These are phyloP conservation scores for Aspergillaceae sp. DNA, from an alignment of 2,329 filamentous ascomycete species.

Conservation along the genomic window DNA sequence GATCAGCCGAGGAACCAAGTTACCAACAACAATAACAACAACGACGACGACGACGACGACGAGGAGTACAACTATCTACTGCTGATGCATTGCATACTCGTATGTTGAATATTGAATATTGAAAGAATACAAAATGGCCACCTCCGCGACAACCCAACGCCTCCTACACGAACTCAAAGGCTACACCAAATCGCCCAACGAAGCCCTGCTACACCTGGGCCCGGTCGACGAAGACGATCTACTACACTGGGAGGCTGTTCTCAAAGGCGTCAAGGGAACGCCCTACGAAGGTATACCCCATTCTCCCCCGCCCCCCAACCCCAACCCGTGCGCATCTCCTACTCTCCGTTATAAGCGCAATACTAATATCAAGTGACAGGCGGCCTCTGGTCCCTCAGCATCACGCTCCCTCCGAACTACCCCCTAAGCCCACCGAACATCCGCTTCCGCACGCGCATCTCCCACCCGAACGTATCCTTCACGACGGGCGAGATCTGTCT, in stretches of 20 bases:
- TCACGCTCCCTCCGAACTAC: constrained; percentile 68
- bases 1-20: no score
- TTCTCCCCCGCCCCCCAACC: background rate
- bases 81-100: background rate
- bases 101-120: background rate
- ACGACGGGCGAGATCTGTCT: constrained; percentile 85
- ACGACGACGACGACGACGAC: background rate
- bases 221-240: constrained; percentile 51
- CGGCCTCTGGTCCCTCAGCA: constrained; percentile 75
- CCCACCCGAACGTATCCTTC: constrained; percentile 72
- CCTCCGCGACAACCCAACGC: constrained; percentile 44
- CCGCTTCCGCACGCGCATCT: constrained; percentile 71
- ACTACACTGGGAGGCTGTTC: constrained; percentile 51
- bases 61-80: background rate
- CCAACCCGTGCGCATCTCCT: background rate
- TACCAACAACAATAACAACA: background rate
- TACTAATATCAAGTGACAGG: constrained; percentile 26
- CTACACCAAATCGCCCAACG: constrained; percentile 48
- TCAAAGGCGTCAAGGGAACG: constrained; percentile 51
- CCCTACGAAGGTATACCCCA: constrained; percentile 48
- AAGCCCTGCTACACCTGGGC: constrained; percentile 48
- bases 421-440: constrained; percentile 70
- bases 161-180: constrained; percentile 54
- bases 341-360: background rate
- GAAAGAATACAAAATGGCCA: constrained; percentile 12